Evolutionary conservation across 495 filamentous ascomycete species (phyloP).

Genomic region (Talaromyces thailandensis): DNA sequence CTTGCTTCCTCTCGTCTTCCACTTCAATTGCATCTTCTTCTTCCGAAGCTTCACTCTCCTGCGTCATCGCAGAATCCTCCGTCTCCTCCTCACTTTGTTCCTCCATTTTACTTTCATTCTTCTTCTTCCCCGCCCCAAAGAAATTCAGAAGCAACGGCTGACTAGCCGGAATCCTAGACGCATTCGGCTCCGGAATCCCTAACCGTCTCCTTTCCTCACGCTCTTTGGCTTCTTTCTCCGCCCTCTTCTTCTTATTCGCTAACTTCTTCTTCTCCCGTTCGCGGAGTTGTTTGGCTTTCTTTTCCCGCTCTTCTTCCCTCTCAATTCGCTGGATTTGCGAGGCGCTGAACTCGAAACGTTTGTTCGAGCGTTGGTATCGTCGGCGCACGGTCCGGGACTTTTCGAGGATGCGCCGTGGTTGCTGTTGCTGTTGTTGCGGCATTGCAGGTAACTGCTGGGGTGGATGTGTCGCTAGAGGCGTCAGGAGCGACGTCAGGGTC

Average conservation of each 20-base stretch:
- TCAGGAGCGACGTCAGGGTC: neutral
- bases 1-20: neutral
- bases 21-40: neutral
- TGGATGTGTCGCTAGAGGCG: neutral
- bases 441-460: neutral
- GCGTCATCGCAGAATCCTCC: neutral
- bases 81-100: neutral
- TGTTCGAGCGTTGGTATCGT: slow-evolving; percentile 40
- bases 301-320: slow-evolving; percentile 32
- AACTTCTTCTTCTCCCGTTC: slow-evolving; percentile 32
- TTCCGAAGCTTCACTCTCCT: neutral
- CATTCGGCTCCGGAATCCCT: slow-evolving; percentile 36
- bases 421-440: neutral
- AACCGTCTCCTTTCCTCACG: slow-evolving; percentile 33
- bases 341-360: slow-evolving; percentile 30
- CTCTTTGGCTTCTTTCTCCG: slow-evolving; percentile 31
- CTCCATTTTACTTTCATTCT: neutral
- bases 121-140: slow-evolving; percentile 12
- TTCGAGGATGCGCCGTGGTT: slow-evolving; percentile 33
- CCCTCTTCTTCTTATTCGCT: slow-evolving; percentile 35
- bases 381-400: slow-evolving; percentile 36
- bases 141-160: slow-evolving; percentile 39
- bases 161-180: slow-evolving; percentile 31
- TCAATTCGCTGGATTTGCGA: slow-evolving; percentile 35
- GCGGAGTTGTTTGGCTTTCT: slow-evolving; percentile 29